Evolutionary conservation across 192 early-diverging fungal genomes (phyloP), one percentile per base, ranked within the genome.

Genomic region (Podila epigama): DNA sequence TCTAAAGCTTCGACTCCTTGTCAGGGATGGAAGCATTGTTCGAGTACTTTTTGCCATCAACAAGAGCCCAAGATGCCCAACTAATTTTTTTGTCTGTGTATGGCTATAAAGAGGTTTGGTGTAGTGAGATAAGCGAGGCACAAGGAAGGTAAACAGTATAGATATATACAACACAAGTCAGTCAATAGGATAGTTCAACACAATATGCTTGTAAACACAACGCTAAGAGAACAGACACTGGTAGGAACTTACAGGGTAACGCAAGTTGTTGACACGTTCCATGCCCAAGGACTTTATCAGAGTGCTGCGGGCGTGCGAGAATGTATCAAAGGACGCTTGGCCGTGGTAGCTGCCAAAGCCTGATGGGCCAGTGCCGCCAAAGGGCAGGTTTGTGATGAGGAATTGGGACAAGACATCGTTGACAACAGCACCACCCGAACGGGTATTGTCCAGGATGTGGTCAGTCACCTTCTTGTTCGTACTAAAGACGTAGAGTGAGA

Each of bases 291-390:
- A 65, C 81, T 82, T 84, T 59, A 83, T 70, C 58, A 93, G 53
- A 27, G 89, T 87, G 25, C 88, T 59, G 1, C 93, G 85, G 31
- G 88, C 83, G 71, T 96, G 93, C 22, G 94, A 90, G 77, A 96
- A 96, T 7, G 87, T 85, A 25, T 91, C 82, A 75, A 96, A 94
- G 4, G 92, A 90, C 64, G 81, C 66, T 40, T 86, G 73, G 54
- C 95, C 95, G 37, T 93, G 94, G 78, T 97, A 97, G 39, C 66
- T 82, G 54, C 97, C 97, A 34, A 94, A 87, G 1, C 97, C 97
- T 9, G 94, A 96, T 0, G 79, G 68, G 0, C 96, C 96, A 0
- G 92, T 87, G 48, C 96, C 97, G 50, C 95, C 95, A 77, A 97
- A 97, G 42, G 96, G 96, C n/a, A 93, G 60, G 25, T 68, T 64